Base-by-base conservation (phyloP, 768 basidiomycete genomes). In the Hypholoma fasciculare region DNA sequence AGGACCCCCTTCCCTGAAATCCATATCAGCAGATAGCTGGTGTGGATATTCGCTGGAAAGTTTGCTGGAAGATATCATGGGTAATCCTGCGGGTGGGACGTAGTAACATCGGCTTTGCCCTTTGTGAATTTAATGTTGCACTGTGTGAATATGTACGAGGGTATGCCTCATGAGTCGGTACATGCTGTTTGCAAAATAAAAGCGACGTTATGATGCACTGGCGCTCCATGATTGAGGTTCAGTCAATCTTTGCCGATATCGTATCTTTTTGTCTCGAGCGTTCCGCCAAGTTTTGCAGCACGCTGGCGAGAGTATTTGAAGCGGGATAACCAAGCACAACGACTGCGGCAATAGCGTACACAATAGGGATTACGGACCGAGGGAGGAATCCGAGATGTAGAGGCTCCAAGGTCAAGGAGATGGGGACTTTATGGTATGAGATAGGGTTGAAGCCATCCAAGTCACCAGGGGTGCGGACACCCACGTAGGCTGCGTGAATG, bases 371-470 rank as follows among this genome's bases (percentile, higher is more conserved):
- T 11, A 54, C 44, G 5, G 54, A 54, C 20, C 12, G n/a, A 2
- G 88, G 88, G 27, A 90, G 67, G 20, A 86, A 69, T 14, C 84
- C 85, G n/a, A 84, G 64, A 54, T 82, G 76, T 1, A 85, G 69
- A 26, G 85, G 89, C 63, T 90, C 89, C 44, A 90, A 66, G 17
- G 75, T 69, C 14, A 89, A 62, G 55, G 77, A 68, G 61, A 89
- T 76, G 3, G 86, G 76, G 5, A 89, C 78, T 0, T 67, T 52
- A 23, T 64, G 60, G n/a, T 62, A 73, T 13, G 53, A 58, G 14
- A 63, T 44, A 52, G 61, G 43, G 36, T 58, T 58, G 20, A 83
- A 42, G 27, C 16, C 27, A 13, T 51, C 49, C 14, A 30, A 19
- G 38, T 38, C 19, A 16, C 40, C 51, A 30, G 56, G 49, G n/a